Percentiles rank a stretch among this genome's conserved stretches.
Evolutionary conservation across 2,329 filamentous ascomycete genomes (phyloP).

Genomic region (Exophiala xenobiotica): DNA sequence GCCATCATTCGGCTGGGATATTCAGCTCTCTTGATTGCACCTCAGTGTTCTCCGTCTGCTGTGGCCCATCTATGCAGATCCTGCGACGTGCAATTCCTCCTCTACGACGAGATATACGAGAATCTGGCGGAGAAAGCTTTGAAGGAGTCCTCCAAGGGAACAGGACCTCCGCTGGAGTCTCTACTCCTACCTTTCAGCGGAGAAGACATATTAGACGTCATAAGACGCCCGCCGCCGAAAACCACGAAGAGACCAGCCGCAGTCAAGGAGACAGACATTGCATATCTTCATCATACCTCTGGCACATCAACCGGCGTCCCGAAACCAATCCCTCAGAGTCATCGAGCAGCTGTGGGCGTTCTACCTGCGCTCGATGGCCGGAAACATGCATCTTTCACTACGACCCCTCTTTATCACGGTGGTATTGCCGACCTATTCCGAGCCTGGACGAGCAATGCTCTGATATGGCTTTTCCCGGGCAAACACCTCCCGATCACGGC

Average conservation of each 20-base stretch:
- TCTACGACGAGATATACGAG: conserved; percentile 44
- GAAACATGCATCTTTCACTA: conserved; percentile 58
- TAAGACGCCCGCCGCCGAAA: neutral
- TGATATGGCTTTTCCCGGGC: conserved; percentile 64
- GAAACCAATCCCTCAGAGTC: conserved; percentile 61
- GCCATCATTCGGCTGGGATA: conserved; percentile 57
- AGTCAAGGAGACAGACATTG: conserved; percentile 42
- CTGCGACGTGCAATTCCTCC: conserved; percentile 44
- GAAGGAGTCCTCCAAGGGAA: neutral
- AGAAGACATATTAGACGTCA: conserved; percentile 11
- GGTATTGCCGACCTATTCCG: conserved; percentile 63
- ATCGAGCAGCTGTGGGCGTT: conserved; percentile 56
- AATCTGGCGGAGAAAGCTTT: conserved; percentile 15
- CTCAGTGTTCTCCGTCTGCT: conserved; percentile 47
- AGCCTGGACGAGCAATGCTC: conserved; percentile 59
- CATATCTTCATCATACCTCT: conserved; percentile 64
- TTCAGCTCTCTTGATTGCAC: conserved; percentile 58
- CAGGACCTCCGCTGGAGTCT: neutral
- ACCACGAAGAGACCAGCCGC: neutral
- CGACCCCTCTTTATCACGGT: conserved; percentile 66
- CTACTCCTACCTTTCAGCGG: conserved; percentile 4
- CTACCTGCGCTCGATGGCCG: conserved; percentile 49
- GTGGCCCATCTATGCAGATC: conserved; percentile 55
- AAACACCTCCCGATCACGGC: conserved; percentile 57
- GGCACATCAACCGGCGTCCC: conserved; percentile 64